Evolutionary conservation across 2,329 filamentous ascomycete species (phyloP), one percentile per base, ranked within the genome.

Genomic region (Cytospora piceae): DNA sequence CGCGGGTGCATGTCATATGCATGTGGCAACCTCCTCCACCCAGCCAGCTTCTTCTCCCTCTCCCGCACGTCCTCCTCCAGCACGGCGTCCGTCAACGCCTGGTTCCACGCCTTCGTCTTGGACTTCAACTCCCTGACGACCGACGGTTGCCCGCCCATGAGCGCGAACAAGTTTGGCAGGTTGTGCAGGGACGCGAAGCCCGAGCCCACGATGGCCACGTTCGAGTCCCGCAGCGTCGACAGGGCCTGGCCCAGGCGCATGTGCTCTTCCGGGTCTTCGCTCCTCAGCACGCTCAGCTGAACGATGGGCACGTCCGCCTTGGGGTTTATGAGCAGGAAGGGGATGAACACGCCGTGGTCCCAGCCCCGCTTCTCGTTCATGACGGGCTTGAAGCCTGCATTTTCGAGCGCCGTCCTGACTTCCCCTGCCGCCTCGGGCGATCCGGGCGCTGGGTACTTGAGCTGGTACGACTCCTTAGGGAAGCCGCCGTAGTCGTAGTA

Each of bases 291-390:
- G 1, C 82, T 85, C 63, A 87, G 71, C 71, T 87, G 85, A n/a
- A 88, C 77, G 34, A 87, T 77, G 57, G 85, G 85, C 2, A 85
- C 72, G 64, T 80, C 75, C 69, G 84, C 85, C 52, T 76, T 70
- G 24, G 85, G 85, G 64, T 82, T 74, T 70, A 84, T 81, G 53
- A 87, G 82, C 55, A 81, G 77, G 75, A 87, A 77, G 8, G 85
- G 85, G 31, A 87, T 74, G 72, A 87, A 87, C 65, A 87, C 84
- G 75, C 85, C 85, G 71, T 87, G 85, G 71, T 87, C 85, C 85
- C 85, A 87, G 65, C 81, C 79, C 9, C 81, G 78, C 64, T 73
- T 60, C 17, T 62, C 68, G 67, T 83, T 77, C 15, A 83, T 74
- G 15, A 67, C 68, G 2, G 78, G 74, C 17, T 73, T 69, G 0